Base-by-base conservation (phyloP, 768 basidiomycete genomes). In the Tubosaeta sp. region DNA sequence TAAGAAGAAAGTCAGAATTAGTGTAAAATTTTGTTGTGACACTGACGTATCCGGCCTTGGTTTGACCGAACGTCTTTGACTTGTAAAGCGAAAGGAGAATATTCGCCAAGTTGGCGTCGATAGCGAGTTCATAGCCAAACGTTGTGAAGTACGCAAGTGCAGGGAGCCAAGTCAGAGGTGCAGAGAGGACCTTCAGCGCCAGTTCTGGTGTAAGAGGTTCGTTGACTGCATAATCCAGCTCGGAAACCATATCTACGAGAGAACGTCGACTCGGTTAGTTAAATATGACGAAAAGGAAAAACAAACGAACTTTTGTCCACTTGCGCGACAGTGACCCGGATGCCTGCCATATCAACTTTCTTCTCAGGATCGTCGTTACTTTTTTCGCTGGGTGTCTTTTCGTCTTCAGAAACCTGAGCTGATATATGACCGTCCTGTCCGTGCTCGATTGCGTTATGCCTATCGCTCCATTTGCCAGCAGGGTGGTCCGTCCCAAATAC, bases 101-200 rank as follows among this genome's bases (percentile, higher is more conserved):
- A 51, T 68, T 74, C n/a, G 76, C 72, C 57, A 83, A 67, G 53
- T 76, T 75, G 7, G 74, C 75, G 57, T 85, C 80, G 39, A 85
- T 73, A 1, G 77, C 75, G 7, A 85, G 73, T 63, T 84, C 83
- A 43, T 76, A 72, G 0, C 83, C 82, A 56, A 84, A 83, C 3
- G 81, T 80, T 1, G 76, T 76, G 34, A 76, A 55, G 52, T 84
- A 84, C 12, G 75, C 77, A 9, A 81, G 59, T 0, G 76, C 65
- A 0, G 81, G 81, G 3, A 83, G 72, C 78, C 81, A 82, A 1
- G 81, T 83, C 12, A 78, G 54, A 1, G 78, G 78, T 50, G 59
- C 74, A 17, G 55, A 11, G 25, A 78, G 25, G 46, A 81, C 71
- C 37, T 59, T 50, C 17, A 57, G 8, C 13, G 72, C 71, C 2